Evolutionary conservation across 75 land plant genomes (phyloP).

Genomic region (Pseudotsuga menziesii): DNA sequence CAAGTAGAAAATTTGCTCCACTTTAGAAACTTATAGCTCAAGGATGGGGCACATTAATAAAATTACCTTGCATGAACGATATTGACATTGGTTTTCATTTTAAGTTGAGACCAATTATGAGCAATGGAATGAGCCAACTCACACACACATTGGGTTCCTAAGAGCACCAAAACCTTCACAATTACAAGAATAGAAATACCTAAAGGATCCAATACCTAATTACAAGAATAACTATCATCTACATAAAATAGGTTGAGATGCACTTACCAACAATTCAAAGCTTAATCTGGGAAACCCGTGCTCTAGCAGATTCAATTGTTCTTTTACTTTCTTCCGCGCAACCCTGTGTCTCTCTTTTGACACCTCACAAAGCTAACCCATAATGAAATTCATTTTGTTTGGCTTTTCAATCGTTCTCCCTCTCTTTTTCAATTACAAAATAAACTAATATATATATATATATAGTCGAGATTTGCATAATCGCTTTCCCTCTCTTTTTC

Average conservation of each 20-base stretch:
- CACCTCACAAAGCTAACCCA: no score
- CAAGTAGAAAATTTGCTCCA: no score
- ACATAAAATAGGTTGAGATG: background rate
- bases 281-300: constrained; percentile 73
- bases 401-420: no score
- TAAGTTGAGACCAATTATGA: constrained; percentile 76
- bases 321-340: constrained; percentile 24
- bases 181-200: background rate
- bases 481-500: no score
- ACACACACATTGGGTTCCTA: constrained; percentile 71
- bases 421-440: no score
- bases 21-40: background rate
- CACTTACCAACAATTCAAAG: constrained; percentile 66
- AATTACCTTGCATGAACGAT: constrained; percentile 79
- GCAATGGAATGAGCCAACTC: constrained; percentile 69
- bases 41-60: background rate
- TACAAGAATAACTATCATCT: background rate
- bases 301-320: constrained; percentile 34
- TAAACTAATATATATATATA: no score
- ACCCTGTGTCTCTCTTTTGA: no score
- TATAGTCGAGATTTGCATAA: no score
- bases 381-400: no score
- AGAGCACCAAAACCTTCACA: background rate
- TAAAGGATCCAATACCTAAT: background rate
- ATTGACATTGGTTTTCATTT: constrained; percentile 81